Evolutionary conservation across 164 flowering plant species (phyloP).

Genomic region (Vitis vinifera): DNA sequence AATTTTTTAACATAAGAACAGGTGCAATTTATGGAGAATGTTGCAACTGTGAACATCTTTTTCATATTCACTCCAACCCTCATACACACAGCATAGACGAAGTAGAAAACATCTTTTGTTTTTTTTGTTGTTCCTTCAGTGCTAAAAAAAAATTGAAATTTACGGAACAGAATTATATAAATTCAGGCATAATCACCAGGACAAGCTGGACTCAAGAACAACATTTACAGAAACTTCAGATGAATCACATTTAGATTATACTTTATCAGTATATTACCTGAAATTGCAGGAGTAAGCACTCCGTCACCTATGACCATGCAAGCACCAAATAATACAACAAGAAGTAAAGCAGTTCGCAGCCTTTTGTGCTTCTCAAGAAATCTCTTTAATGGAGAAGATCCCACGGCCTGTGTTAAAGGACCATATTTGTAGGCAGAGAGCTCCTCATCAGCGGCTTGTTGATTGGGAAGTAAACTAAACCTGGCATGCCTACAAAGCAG

Average conservation of each 20-base stretch:
- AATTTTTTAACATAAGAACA: too few relatives aligned
- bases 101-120: not conserved
- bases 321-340: slow-evolving; percentile 75
- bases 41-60: not conserved
- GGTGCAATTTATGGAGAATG: not conserved
- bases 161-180: not conserved
- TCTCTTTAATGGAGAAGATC: slow-evolving; percentile 51
- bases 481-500: slow-evolving; percentile 83
- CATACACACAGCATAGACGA: not conserved
- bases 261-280: slow-evolving; percentile 43
- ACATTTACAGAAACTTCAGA: not conserved
- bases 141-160: not conserved
- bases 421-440: slow-evolving; percentile 79
- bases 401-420: slow-evolving; percentile 28
- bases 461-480: slow-evolving; percentile 81
- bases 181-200: not conserved
- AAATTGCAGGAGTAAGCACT: slow-evolving; percentile 84
- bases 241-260: not conserved
- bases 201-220: not conserved
- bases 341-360: slow-evolving; percentile 52
- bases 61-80: not conserved
- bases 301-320: slow-evolving; percentile 94
- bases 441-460: slow-evolving; percentile 94
- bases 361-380: slow-evolving; percentile 74
- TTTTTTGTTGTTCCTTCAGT: not conserved